These are phyloP conservation scores for Antitrichia curtipendula DNA, from an alignment of 225 moss, liverwort and hornwort genomes.

Conservation along the genomic window DNA sequence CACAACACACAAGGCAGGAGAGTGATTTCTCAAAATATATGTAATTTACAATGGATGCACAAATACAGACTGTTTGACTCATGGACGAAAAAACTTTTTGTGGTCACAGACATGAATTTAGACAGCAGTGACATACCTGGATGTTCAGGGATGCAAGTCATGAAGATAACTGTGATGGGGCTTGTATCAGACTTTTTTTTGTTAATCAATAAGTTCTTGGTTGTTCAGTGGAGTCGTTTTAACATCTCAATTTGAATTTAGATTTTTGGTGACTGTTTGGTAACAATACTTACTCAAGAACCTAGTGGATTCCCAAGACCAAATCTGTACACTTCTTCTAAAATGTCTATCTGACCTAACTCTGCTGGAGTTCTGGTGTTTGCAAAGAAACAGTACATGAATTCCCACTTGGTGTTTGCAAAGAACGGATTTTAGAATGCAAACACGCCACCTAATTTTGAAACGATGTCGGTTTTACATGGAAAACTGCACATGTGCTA, in stretches of 20 bases:
- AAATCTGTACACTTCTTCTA: background rate
- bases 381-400: background rate
- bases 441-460: background rate
- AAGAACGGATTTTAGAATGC: background rate
- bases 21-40: background rate
- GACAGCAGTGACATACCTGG: background rate
- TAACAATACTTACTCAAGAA: background rate
- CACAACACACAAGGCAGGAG: background rate
- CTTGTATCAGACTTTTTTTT: background rate
- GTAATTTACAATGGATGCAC: background rate
- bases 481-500: no score
- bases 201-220: background rate
- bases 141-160: no score
- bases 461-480: background rate
- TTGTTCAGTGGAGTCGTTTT: background rate
- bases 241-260: background rate
- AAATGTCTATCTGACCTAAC: background rate
- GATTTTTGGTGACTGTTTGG: background rate
- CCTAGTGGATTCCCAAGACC: background rate
- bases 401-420: background rate
- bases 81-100: background rate
- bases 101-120: background rate
- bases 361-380: background rate
- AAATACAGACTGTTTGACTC: no score
- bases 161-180: no score